Base-by-base conservation (phyloP, 768 basidiomycete species). In the Kwoniella sp. region DNA sequence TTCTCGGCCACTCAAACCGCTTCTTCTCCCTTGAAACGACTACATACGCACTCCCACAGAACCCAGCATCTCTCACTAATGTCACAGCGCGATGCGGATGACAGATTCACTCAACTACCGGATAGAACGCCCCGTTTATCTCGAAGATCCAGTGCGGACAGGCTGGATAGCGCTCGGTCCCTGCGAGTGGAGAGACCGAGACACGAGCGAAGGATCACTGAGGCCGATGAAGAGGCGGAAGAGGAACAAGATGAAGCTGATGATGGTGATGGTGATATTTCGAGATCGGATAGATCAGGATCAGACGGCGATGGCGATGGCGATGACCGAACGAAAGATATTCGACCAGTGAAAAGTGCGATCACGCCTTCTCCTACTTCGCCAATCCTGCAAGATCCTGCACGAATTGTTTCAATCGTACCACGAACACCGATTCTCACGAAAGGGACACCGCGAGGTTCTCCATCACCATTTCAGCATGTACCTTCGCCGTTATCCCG, bases 21-120 rank as follows among this genome's bases (percentile, higher is more conserved):
- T 12, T 37, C 57, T 15, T 60, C 58, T 1, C 50, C 58, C n/a
- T 22, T 60, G 10, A 51, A 53, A 30, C 24, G 24, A 26, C 33
- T 60, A 40, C 58, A 46, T 36, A 54, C 30, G 12, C 54, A 55
- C 49, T 46, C 53, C 17, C 51, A 55, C 46, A 52, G 62, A 24
- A 47, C 52, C 25, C 61, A 51, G 9, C 67, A 67, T 26, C 49
- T 67, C 1, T 71, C 71, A 1, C 58, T 68, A 19, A 37, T 51
- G 12, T 49, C 58, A 22, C 17, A 54, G 2, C 22, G 50, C 6
- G 58, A 47, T 30, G 13, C 37, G n/a, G 64, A 70, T 0, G 75
- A 77, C 53, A 53, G 62, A 25, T 75, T 75, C 64, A 77, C 76
- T 6, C 54, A 63, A n/a, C 19, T 77, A 17, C 76, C 76, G 3